A percentile compares a stretch with the other conserved stretches of the same genome.
Evolutionary conservation across 2,329 filamentous ascomycete genomes (phyloP).

Genomic region (Paecilomyces sp.): DNA sequence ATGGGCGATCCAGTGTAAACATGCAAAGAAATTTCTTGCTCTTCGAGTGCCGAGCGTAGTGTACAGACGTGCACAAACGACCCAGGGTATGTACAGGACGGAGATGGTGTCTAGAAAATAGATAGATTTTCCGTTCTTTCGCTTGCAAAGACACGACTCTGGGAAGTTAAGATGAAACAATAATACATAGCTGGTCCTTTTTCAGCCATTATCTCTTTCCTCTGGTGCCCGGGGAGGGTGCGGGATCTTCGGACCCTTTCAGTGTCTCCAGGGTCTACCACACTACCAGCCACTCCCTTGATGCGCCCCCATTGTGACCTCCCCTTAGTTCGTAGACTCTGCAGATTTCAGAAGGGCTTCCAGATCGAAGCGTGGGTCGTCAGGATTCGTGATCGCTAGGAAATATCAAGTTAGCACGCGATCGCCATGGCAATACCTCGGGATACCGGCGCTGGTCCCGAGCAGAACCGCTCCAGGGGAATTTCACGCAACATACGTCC

Average conservation of each 20-base stretch:
- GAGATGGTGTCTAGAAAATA: conserved; percentile 30
- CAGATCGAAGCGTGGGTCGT: conserved; percentile 86
- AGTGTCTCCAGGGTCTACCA: conserved; percentile 6
- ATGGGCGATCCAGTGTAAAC: not conserved
- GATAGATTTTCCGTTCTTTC: conserved; percentile 32
- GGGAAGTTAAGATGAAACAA: conserved; percentile 35
- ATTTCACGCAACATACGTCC: conserved; percentile 24
- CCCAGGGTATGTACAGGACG: conserved; percentile 37
- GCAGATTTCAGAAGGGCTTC: conserved; percentile 68
- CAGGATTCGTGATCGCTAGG: conserved; percentile 65
- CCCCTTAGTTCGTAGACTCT: conserved; percentile 27
- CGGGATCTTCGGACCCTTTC: conserved; percentile 16
- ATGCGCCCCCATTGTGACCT: conserved; percentile 16
- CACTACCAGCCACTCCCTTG: conserved; percentile 24
- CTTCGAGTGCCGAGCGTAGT: conserved; percentile 30
- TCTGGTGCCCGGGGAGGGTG: conserved; percentile 26
- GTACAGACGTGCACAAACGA: conserved; percentile 28
- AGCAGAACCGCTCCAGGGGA: not conserved
- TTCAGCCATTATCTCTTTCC: conserved; percentile 18
- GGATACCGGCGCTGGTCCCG: not conserved
- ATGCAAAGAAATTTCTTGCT: conserved; percentile 17
- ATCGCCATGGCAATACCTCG: not conserved
- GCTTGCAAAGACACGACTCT: conserved; percentile 34
- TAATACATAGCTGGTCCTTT: conserved; percentile 31
- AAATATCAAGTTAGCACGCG: conserved; percentile 12